phyloP scores from a whole-genome alignment of 1,284 basidiomycete species.

The Rhodotorula sp. region DNA sequence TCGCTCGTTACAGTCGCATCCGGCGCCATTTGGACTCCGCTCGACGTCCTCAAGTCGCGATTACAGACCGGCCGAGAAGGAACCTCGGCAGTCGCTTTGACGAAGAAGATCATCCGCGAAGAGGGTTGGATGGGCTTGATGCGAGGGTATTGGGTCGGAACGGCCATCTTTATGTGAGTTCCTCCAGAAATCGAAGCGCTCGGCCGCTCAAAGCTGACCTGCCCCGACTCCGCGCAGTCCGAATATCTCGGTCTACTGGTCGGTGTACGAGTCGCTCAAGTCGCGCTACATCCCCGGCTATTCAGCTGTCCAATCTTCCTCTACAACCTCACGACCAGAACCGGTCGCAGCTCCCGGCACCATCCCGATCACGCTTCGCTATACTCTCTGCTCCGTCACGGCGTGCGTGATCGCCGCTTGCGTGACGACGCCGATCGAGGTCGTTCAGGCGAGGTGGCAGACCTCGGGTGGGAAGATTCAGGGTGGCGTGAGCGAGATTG shows the following conservation, averaged over 20 bases:
- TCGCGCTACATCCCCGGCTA: conserved; percentile 41
- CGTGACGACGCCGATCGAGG: conserved; percentile 42
- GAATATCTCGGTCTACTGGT: conserved; percentile 28
- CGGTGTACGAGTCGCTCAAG: conserved; percentile 43
- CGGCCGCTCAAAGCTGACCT: too few relatives aligned
- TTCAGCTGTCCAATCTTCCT: conserved; percentile 12
- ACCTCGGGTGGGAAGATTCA: conserved; percentile 24
- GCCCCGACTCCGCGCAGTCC: background rate
- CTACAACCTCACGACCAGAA: background rate
- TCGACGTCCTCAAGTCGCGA: conserved; percentile 44
- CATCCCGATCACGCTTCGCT: conserved; percentile 36
- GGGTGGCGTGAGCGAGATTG: conserved; percentile 35
- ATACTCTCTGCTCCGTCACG: conserved; percentile 41
- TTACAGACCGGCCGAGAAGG: conserved; percentile 42
- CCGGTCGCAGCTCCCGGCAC: background rate
- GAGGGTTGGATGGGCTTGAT: conserved; percentile 40
- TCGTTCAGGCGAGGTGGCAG: conserved; percentile 44
- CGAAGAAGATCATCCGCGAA: conserved; percentile 39
- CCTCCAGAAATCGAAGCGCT: background rate
- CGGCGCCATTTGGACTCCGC: conserved; percentile 44
- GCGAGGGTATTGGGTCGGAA: conserved; percentile 26
- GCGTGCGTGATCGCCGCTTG: conserved; percentile 35
- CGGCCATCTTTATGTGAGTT: conserved; percentile 10
- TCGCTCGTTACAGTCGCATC: too few relatives aligned
- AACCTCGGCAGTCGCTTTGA: conserved; percentile 36